Evolutionary conservation across 148 eudicot genomes (phyloP), one percentile per base, ranked within the genome.

Genomic region (Limonium bicolor): DNA sequence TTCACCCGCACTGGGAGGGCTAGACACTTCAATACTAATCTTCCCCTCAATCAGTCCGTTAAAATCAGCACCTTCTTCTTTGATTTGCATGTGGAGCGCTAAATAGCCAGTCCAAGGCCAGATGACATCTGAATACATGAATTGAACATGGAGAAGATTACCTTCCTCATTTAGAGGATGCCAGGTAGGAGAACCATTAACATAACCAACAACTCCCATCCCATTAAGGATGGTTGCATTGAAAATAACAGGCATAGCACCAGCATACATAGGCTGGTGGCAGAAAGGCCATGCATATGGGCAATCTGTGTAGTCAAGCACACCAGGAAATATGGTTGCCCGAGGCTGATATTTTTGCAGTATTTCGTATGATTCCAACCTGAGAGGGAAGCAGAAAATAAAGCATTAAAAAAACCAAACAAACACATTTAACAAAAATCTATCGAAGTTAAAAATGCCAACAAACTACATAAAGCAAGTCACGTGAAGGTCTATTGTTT

Each of bases 21-120:
- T 90, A 35, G 58, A 61, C 25, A 90, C 65, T 37, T 51, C 74
- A 40, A 90, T 67, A 46, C 95, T 80, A 34, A 90, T 74, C 49
- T 90, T 90, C 22, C 99, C 99, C 54, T 90, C 95, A 48, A 90
- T 84, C 27, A 64, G 64, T 43, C 99, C 99, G 33, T 68, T 60
- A 60, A 84, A 84, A 43, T 73, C 87, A 24, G 81, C 70, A 45
- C 93, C 99, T 75, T 90, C 99, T 19, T 90, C 99, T 61, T 84
- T 90, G 52, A 90, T 80, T 78, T 90, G 99, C 88, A 90, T 75
- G 61, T 84, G 95, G 28, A 90, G 65, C 3, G 93, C 99, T 44
- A 90, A 61, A 54, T 70, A 76, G 42, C 99, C 99, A 34, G 99
- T 90, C 99, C 99, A 90, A 15, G 99, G 99, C 99, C 99, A 90